Base-by-base conservation (phyloP, 2,329 filamentous ascomycete species). In the Talaromyces sp. region DNA sequence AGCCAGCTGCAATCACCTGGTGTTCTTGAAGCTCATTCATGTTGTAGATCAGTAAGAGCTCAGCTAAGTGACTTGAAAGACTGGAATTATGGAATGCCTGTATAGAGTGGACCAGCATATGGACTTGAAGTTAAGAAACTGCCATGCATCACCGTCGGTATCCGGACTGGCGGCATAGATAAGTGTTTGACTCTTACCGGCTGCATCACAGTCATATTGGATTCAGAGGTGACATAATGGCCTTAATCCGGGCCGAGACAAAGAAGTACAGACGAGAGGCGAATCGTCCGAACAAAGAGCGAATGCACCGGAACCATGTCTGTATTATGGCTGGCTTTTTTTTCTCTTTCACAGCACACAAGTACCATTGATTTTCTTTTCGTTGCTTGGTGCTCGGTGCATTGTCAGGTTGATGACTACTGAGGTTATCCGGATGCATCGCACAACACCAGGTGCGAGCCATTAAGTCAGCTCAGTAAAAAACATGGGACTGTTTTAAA, bases 1-100 rank as follows among this genome's bases (percentile, higher is more conserved):
- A 68, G 38, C 57, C 62, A 10, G 54, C 59, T 26, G 46, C 35
- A 43, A 32, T 51, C 24, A 64, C 31, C 51, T 63, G 56, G 26
- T 54, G 12, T 14, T 29, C 21, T 24, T 27, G 48, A 26, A 61
- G 41, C 41, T 61, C 59, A 26, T 50, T 31, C 59, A 61, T 61
- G 50, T 50, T 57, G 35, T 17, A 41, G 17, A 24, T n/a, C 1
- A 8, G 12, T 17, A 35, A 35, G 35, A n/a, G 17, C 35, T 38
- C 5, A n/a, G 4, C 35, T 38, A 6, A n/a, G 4, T n/a, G 35
- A 8, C 14, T 38, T 67, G 62, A 43, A 52, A 64, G 67, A 31
- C 54, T 59, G 12, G 54, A 57, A 14, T 27, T 35, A 53, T n/a
- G n/a, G n/a, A n/a, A n/a, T n/a, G 59, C 52, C 27, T 54, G n/a